These are phyloP conservation scores for Leptomonas seymouri DNA, from an alignment of 208 protist species.

Conservation along the genomic window DNA sequence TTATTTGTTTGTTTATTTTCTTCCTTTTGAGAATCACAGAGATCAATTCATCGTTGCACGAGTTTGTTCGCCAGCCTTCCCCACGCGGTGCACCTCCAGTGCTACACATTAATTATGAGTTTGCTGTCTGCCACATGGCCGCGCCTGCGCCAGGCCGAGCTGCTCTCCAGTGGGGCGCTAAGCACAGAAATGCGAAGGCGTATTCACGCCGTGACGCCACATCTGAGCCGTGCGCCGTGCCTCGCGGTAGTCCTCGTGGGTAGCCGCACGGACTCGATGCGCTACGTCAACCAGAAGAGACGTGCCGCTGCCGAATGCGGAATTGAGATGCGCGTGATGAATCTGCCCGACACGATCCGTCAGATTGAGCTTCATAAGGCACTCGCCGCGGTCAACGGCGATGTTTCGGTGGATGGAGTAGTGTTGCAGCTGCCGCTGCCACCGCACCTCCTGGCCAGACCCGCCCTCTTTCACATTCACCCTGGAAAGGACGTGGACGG, in stretches of 20 bases:
- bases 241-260: constrained; percentile 96
- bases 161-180: constrained; percentile 48
- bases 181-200: constrained; percentile 45
- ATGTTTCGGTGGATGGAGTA: constrained; percentile 61
- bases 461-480: constrained; percentile 63
- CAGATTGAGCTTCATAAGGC: constrained; percentile 45
- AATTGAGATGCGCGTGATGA: constrained; percentile 42
- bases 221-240: constrained; percentile 57
- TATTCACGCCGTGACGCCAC: constrained; percentile 33
- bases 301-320: constrained; percentile 51
- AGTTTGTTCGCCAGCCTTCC: not conserved
- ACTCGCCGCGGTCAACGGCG: constrained; percentile 41
- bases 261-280: constrained; percentile 66
- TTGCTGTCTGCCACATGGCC: not conserved
- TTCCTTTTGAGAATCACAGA: too few relatives aligned
- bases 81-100: not conserved
- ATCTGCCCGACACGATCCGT: constrained; percentile 32
- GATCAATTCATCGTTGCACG: too few relatives aligned
- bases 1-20: too few relatives aligned
- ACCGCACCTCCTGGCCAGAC: constrained; percentile 81
- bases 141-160: constrained; percentile 29
- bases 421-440: constrained; percentile 96
- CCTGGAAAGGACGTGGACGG: constrained; percentile 93
- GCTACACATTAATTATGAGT: not conserved
- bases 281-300: constrained; percentile 80